Evolutionary conservation across 495 filamentous ascomycete genomes (phyloP), one percentile per base, ranked within the genome.

Genomic region (Lentithecium fluviatile): DNA sequence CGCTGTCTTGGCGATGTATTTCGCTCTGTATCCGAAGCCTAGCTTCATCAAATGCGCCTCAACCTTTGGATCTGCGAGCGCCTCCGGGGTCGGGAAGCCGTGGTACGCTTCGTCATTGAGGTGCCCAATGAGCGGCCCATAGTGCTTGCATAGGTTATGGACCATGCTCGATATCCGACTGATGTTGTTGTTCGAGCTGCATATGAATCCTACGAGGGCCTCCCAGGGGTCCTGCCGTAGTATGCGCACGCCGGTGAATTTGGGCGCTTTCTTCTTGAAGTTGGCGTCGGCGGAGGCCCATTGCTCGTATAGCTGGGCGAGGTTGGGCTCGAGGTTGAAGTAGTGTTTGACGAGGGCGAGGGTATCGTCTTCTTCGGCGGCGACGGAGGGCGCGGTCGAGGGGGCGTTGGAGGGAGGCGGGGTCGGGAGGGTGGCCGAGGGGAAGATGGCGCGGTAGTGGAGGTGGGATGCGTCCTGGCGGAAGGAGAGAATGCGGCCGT

Each of bases 151-250:
- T 7, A 99, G 78, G 65, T 96, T 97, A 57, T 92, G 83, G 20
- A 97, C 89, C 94, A 99, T 97, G 70, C 92, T 88, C 12, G 88
- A 90, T 66, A 99, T 99, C 24, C 94, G 86, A 4, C 83, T 79
- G 57, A 99, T 99, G 70, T 99, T 96, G 74, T 99, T 99, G 74
- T 99, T 99, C 75, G 90, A 95, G 72, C 91, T 96, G 79, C 94
- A 97, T 56, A 99, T 97, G 71, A 99, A 99, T 29, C 86, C 85
- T 13, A 99, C 78, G 2, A 99, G 77, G 5, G 95, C 85, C 74
- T 99, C 94, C 95, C 94, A 99, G 8, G 94, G 83, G 77, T 96
- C 92, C 72, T 99, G 94, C 62, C 85, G 87, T 6, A 99, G 79
- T 59, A 97, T 96, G n/a, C 94, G 88, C 34, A 99, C 88, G 15